phyloP scores from a whole-genome alignment of 2,329 filamentous ascomycete species.

The Microdochium nivale region DNA sequence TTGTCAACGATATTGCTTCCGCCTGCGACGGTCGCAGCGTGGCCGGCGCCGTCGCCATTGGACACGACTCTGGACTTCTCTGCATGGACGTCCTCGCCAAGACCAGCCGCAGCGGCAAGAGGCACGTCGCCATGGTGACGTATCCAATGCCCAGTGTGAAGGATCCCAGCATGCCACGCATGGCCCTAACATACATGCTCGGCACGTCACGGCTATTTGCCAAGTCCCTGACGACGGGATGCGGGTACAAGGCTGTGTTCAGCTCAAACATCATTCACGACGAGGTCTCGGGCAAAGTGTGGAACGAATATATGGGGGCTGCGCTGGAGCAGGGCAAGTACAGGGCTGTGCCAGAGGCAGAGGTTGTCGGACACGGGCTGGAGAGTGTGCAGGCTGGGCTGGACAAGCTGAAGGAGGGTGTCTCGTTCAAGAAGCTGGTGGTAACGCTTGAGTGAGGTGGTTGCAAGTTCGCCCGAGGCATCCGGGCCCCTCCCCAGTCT shows the following conservation, averaged over 20 bases:
- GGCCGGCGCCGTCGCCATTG: neutral
- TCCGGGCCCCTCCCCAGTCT: too few relatives aligned
- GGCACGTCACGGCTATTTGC: neutral
- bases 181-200: neutral
- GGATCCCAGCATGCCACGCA: neutral
- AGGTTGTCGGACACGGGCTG: conserved; percentile 30
- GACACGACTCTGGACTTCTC: neutral
- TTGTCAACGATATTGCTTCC: conserved; percentile 10
- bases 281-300: conserved; percentile 21
- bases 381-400: conserved; percentile 30
- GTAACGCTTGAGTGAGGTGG: conserved; percentile 9
- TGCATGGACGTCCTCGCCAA: neutral
- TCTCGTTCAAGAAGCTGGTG: conserved; percentile 33
- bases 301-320: conserved; percentile 25
- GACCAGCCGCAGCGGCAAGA: neutral
- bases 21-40: neutral
- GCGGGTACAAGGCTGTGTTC: conserved; percentile 3
- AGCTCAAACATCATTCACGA: conserved; percentile 17
- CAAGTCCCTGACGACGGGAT: neutral
- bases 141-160: neutral
- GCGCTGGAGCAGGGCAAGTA: conserved; percentile 26
- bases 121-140: neutral
- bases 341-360: conserved; percentile 26
- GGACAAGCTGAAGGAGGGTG: conserved; percentile 25
- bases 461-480: too few relatives aligned